Conservation (phyloP, 768 basidiomycete species). For the Pisolithus albus region DNA sequence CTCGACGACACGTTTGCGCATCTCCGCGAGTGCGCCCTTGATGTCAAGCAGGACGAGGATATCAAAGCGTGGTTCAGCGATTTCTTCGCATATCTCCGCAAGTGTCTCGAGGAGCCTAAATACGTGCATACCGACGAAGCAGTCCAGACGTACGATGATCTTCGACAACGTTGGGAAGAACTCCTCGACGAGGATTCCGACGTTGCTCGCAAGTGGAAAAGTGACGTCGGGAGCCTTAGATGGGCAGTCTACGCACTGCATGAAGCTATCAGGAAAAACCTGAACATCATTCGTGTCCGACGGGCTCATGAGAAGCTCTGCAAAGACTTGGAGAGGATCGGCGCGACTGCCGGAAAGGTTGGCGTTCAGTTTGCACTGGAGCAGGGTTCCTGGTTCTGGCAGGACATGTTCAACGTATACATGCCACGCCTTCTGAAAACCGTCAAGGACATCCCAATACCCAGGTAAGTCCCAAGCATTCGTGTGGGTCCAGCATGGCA, state of each 20-base stretch:
- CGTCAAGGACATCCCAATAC: constrained; percentile 61
- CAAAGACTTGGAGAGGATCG: constrained; percentile 41
- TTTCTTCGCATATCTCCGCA: constrained; percentile 40
- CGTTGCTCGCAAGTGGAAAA: constrained; percentile 44
- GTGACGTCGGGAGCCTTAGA: constrained; percentile 40
- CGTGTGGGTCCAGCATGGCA: not conserved
- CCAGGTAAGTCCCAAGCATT: constrained; percentile 39
- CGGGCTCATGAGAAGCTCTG: constrained; percentile 44
- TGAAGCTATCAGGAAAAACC: constrained; percentile 39
- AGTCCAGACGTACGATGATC: constrained; percentile 32
- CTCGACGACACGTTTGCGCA: constrained; percentile 43
- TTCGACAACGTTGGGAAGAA: constrained; percentile 45
- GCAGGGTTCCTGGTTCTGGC: constrained; percentile 69
- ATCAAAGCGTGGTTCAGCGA: constrained; percentile 51
- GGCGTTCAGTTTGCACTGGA: constrained; percentile 50
- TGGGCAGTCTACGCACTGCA: constrained; percentile 40
- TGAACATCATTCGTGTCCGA: constrained; percentile 41
- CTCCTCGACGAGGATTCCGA: constrained; percentile 40
- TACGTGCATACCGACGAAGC: constrained; percentile 48
- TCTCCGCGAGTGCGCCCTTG: constrained; percentile 37
- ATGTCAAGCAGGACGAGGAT: constrained; percentile 47
- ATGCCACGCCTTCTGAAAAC: constrained; percentile 48
- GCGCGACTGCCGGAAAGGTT: constrained; percentile 30
- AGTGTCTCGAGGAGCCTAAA: constrained; percentile 42
- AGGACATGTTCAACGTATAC: constrained; percentile 77